A percentile compares a stretch with the other conserved stretches of the same genome.
Evolutionary conservation across 129 eudicot species (phyloP).

Genomic region (Flaveria trinervia): DNA sequence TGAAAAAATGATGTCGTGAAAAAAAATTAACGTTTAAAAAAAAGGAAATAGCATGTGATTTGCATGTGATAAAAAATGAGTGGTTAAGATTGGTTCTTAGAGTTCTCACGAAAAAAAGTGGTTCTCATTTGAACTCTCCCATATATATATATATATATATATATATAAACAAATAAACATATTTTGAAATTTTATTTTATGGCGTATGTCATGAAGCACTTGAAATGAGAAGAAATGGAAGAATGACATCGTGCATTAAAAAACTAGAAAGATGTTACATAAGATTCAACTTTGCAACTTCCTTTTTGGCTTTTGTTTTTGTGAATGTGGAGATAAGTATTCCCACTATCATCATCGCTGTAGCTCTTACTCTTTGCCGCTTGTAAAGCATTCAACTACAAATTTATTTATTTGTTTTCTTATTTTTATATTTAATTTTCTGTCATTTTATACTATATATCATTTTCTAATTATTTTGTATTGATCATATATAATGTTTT

Average conservation of each 20-base stretch:
- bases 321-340: slow-evolving; percentile 30
- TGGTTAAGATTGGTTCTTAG: no score
- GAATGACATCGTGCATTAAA: slow-evolving; percentile 26
- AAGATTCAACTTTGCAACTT: slow-evolving; percentile 34
- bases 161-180: not conserved
- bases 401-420: not conserved
- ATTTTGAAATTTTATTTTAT: not conserved
- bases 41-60: no score
- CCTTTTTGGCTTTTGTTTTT: slow-evolving; percentile 25
- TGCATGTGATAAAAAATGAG: no score
- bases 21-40: no score
- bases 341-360: slow-evolving; percentile 29
- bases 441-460: not conserved
- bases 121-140: no score
- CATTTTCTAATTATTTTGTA: not conserved
- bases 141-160: no score
- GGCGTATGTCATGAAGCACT: slow-evolving; percentile 40
- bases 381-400: slow-evolving; percentile 31
- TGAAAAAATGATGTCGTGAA: no score
- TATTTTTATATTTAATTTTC: not conserved
- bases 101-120: no score
- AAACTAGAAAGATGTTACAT: slow-evolving; percentile 30
- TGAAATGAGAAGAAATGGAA: slow-evolving; percentile 2
- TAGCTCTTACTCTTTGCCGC: slow-evolving; percentile 26
- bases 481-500: not conserved